These are phyloP conservation scores for Paraurostyla sp. DNA, from an alignment of 73 alveolate species.

Conservation along the genomic window DNA sequence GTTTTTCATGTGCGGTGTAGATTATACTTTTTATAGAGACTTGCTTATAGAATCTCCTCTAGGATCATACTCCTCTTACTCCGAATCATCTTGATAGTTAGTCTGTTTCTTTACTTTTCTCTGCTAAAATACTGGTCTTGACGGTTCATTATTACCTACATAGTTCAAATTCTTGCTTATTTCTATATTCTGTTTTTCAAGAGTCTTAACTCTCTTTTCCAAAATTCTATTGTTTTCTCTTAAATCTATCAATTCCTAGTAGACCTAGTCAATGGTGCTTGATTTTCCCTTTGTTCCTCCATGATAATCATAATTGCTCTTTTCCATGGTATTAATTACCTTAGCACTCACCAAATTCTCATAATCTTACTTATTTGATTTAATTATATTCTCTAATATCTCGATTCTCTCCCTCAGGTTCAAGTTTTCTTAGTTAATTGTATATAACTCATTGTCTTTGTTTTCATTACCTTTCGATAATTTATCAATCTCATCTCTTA, in stretches of 20 bases:
- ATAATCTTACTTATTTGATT: slow-evolving; percentile 17
- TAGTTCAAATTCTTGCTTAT: slow-evolving; percentile 55
- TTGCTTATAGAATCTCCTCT: not conserved
- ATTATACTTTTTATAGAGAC: slow-evolving; percentile 1
- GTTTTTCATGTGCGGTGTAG: slow-evolving; percentile 30
- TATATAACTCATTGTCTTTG: slow-evolving; percentile 57
- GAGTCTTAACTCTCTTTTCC: slow-evolving; percentile 69
- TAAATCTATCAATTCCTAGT: slow-evolving; percentile 62
- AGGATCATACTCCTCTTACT: slow-evolving; percentile 2
- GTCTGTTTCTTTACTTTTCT: not conserved
- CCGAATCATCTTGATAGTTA: slow-evolving; percentile 12
- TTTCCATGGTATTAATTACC: slow-evolving; percentile 18
- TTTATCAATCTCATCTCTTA: slow-evolving; percentile 63
- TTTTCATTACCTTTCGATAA: slow-evolving; percentile 12
- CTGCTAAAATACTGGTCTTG: slow-evolving; percentile 61
- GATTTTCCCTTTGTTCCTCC: slow-evolving; percentile 46
- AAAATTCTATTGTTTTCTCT: slow-evolving; percentile 49
- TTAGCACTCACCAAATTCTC: slow-evolving; percentile 45
- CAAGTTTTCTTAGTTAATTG: slow-evolving; percentile 31
- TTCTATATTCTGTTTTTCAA: slow-evolving; percentile 71
- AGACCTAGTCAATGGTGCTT: slow-evolving; percentile 47
- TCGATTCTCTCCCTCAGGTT: slow-evolving; percentile 58
- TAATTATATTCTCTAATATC: slow-evolving; percentile 40
- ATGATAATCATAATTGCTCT: slow-evolving; percentile 51
- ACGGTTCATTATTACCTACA: slow-evolving; percentile 78